These are phyloP conservation scores for Nannizziopsis arthrosporioides DNA, from an alignment of 2,329 filamentous ascomycete genomes.

Conservation along the genomic window DNA sequence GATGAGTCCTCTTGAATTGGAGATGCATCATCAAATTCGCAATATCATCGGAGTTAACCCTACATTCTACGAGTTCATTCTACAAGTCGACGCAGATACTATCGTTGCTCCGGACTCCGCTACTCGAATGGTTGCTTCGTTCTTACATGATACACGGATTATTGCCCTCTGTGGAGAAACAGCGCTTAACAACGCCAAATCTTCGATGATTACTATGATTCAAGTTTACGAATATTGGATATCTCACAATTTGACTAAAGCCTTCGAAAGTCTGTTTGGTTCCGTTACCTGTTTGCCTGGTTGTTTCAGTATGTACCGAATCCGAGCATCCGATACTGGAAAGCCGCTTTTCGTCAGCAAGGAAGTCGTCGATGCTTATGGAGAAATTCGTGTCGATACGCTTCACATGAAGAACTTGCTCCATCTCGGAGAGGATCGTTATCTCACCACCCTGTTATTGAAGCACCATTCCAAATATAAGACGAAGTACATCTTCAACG, in stretches of 20 bases:
- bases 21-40: slow-evolving; percentile 97
- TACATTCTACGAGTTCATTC: slow-evolving; percentile 91
- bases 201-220: slow-evolving; percentile 95
- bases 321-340: slow-evolving; percentile 83
- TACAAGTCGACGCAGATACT: slow-evolving; percentile 96
- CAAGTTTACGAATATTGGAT: slow-evolving; percentile 99
- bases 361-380: slow-evolving; percentile 77
- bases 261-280: slow-evolving; percentile 93
- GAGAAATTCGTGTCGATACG: slow-evolving; percentile 90
- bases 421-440: slow-evolving; percentile 94
- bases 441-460: slow-evolving; percentile 83
- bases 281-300: slow-evolving; percentile 95
- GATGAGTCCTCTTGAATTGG: slow-evolving; percentile 92
- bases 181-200: slow-evolving; percentile 79
- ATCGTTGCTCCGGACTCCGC: slow-evolving; percentile 81
- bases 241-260: slow-evolving; percentile 91
- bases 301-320: slow-evolving; percentile 98
- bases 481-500: slow-evolving; percentile 90
- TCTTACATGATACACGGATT: slow-evolving; percentile 83
- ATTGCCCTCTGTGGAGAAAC: slow-evolving; percentile 94
- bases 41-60: slow-evolving; percentile 99
- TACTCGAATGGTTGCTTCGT: slow-evolving; percentile 81
- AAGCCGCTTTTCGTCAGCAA: slow-evolving; percentile 94
- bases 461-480: slow-evolving; percentile 91
- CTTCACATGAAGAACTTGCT: slow-evolving; percentile 98